These are phyloP conservation scores for Botrytis cinerea DNA, from an alignment of 2,329 filamentous ascomycete species.

Conservation along the genomic window DNA sequence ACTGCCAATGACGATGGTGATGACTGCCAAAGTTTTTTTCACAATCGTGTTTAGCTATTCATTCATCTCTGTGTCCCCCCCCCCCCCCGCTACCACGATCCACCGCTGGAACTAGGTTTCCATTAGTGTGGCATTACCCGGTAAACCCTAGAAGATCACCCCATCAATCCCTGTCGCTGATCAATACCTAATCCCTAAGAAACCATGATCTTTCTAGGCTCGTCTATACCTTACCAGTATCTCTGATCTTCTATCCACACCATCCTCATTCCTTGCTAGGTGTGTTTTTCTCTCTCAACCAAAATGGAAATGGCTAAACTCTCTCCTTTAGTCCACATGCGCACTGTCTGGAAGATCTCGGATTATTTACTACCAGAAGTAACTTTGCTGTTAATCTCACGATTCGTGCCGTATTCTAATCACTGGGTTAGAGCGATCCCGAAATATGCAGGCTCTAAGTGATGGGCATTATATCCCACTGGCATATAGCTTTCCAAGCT, in stretches of 20 bases:
- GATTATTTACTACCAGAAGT: background rate
- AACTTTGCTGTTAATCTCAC: background rate
- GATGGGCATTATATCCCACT: background rate
- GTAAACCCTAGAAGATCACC: background rate
- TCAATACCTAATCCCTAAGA: background rate
- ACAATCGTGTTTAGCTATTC: background rate
- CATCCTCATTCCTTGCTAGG: background rate
- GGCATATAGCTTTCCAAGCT: constrained; percentile 2
- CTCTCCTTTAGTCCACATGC: background rate
- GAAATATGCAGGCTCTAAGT: background rate
- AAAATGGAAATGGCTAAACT: background rate
- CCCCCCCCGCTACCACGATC: background rate
- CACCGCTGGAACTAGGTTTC: background rate
- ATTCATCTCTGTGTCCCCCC: background rate
- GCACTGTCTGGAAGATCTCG: constrained; percentile 5
- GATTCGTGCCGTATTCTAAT: background rate
- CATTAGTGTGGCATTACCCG: background rate
- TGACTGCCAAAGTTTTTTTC: background rate
- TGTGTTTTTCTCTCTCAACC: background rate
- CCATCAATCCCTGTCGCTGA: background rate
- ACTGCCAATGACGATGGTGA: background rate
- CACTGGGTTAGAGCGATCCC: background rate
- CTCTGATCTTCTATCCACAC: background rate
- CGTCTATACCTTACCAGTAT: background rate
- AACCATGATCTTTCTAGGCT: background rate